Conservation (phyloP, 2,329 filamentous ascomycete species). For the Hypoxylon sp. region DNA sequence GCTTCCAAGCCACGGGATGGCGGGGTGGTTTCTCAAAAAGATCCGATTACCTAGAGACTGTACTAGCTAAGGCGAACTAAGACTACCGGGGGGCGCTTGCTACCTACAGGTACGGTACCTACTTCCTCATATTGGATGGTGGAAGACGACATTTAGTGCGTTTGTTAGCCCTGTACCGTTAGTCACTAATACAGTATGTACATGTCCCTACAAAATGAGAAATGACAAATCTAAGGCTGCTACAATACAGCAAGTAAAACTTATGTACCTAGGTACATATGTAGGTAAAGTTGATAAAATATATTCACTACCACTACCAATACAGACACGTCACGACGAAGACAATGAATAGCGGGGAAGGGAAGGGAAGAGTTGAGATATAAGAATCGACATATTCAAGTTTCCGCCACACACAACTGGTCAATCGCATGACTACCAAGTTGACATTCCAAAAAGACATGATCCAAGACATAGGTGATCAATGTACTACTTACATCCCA, state of each 20-base stretch:
- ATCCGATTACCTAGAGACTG: conserved; percentile 28
- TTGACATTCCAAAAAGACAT: conserved; percentile 6
- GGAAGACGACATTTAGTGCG: conserved; percentile 19
- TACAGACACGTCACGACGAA: not conserved
- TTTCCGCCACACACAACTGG: conserved; percentile 1
- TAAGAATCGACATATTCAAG: not conserved
- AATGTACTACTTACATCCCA: not conserved
- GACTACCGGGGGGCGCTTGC: conserved; percentile 20
- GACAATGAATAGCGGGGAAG: not conserved
- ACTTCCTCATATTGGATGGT: too few relatives aligned
- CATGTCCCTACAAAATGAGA: conserved; percentile 6
- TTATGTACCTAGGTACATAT: too few relatives aligned
- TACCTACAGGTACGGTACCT: not conserved
- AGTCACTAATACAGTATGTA: not conserved
- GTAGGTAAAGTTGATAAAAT: not conserved
- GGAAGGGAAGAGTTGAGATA: not conserved
- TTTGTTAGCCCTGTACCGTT: conserved; percentile 20
- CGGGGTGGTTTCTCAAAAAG: conserved; percentile 22
- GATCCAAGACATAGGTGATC: too few relatives aligned
- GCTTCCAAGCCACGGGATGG: conserved; percentile 16
- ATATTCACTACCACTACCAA: not conserved
- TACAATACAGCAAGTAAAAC: not conserved
- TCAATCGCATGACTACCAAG: conserved; percentile 18
- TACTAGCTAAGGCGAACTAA: conserved; percentile 18
- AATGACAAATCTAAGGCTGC: conserved; percentile 2